Base-by-base conservation (phyloP, 2,329 filamentous ascomycete species). In the Aspergillus terreus region DNA sequence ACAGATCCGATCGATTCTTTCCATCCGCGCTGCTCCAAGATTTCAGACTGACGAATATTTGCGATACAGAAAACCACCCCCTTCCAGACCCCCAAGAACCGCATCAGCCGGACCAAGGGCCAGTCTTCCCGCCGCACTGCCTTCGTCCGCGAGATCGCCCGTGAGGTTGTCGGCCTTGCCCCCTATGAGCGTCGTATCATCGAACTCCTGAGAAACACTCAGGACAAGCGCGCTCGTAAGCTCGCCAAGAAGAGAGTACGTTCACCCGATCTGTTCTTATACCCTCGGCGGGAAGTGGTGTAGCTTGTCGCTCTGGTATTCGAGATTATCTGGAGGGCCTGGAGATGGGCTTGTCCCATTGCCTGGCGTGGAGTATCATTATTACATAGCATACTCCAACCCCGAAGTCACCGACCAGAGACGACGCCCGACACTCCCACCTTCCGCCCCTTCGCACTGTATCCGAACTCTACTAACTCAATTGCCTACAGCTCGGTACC, bases 201-300 rank as follows among this genome's bases (percentile, higher is more conserved):
- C 75, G 94, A 99, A 85, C 82, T 99, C 76, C 88, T 99, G 79
- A 90, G 94, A 72, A 99, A 99, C 88, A 87, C 84, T 82, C 95
- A 95, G 83, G 94, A 99, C 81, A 97, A 97, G 90, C 90, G 92
- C 79, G 92, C 92, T 72, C 86, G 92, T 70, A 96, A 96, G 87
- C 89, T 96, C 73, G 92, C 92, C 72, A 97, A 97, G 92, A 96
- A 95, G 89, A 87, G 92, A 78, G 88, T 92, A 84, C 66, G 87
- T 84, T 51, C 50, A 11, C 27, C n/a, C 43, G 23, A 33, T 52
- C 6, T 27, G 51, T 47, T 32, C 30, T 15, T 12, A 21, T 47
- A 46, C 40, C 36, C n/a, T 17, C 35, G 30, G 19, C 14, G 33
- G 51, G 43, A 32, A 33, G 43, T 25, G 21, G 19, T 40, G 38